A percentile compares a stretch with the other conserved stretches of the same genome.
Evolutionary conservation across 805 yeast species (phyloP).

Genomic region (Tetrapisispora namnaoensis): DNA sequence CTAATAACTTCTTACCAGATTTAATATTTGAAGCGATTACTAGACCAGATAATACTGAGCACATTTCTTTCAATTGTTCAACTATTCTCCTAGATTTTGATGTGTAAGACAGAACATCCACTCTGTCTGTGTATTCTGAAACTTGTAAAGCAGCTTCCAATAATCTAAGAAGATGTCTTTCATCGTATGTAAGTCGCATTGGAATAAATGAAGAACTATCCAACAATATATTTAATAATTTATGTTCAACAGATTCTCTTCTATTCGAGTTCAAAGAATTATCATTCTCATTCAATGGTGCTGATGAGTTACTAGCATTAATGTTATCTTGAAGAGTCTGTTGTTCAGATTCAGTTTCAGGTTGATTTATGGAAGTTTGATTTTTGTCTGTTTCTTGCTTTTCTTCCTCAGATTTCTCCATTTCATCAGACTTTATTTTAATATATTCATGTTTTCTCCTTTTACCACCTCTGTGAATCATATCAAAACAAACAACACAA

Average conservation of each 20-base stretch:
- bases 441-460: conserved; percentile 37
- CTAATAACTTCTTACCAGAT: conserved; percentile 52
- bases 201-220: conserved; percentile 51
- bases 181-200: conserved; percentile 55
- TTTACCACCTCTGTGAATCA: conserved; percentile 62
- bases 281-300: conserved; percentile 8
- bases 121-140: conserved; percentile 70
- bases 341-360: conserved; percentile 11
- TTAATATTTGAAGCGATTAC: conserved; percentile 72
- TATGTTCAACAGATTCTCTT: conserved; percentile 16
- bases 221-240: conserved; percentile 32
- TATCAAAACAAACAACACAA: conserved; percentile 59
- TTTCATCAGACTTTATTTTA: conserved; percentile 14
- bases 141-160: conserved; percentile 71
- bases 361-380: conserved; percentile 3
- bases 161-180: conserved; percentile 55
- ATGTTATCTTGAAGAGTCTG: conserved; percentile 9
- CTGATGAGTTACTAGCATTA: conserved; percentile 8
- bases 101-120: conserved; percentile 56
- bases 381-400: neutral
- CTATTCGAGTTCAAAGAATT: conserved; percentile 5
- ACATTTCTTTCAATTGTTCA: conserved; percentile 61
- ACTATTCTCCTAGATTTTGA: conserved; percentile 66
- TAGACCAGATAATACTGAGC: conserved; percentile 68
- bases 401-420: neutral